Evolutionary conservation across 768 basidiomycete species (phyloP).

Genomic region (Cyathus striatus): DNA sequence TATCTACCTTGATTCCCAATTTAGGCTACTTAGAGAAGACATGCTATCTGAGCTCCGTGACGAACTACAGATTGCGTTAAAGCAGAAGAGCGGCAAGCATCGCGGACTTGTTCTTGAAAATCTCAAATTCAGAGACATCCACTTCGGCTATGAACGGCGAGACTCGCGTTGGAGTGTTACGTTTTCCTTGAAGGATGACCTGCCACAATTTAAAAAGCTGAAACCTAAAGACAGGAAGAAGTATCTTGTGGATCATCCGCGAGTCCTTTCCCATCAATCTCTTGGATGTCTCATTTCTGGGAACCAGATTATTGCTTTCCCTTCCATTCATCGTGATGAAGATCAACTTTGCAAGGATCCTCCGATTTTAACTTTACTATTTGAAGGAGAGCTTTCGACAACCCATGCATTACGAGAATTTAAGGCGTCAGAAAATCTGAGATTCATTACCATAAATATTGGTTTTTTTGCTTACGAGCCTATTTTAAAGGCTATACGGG

Average conservation of each 20-base stretch:
- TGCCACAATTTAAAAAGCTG: slow-evolving; percentile 32
- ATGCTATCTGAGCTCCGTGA: slow-evolving; percentile 56
- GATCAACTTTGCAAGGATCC: slow-evolving; percentile 39
- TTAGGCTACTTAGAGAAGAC: slow-evolving; percentile 59
- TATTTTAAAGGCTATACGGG: slow-evolving; percentile 51
- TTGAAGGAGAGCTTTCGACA: slow-evolving; percentile 38
- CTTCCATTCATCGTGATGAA: slow-evolving; percentile 50
- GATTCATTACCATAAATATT: slow-evolving; percentile 54
- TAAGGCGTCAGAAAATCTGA: slow-evolving; percentile 26
- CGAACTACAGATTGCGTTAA: slow-evolving; percentile 38
- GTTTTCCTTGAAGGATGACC: slow-evolving; percentile 27
- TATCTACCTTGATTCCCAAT: slow-evolving; percentile 61
- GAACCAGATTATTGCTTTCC: slow-evolving; percentile 44
- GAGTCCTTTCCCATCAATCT: slow-evolving; percentile 49
- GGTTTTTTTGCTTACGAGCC: slow-evolving; percentile 62
- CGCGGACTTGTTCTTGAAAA: slow-evolving; percentile 34
- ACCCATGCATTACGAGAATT: slow-evolving; percentile 35
- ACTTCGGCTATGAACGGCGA: slow-evolving; percentile 19
- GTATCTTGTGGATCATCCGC: slow-evolving; percentile 29
- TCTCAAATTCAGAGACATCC: slow-evolving; percentile 28
- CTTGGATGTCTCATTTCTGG: slow-evolving; percentile 47
- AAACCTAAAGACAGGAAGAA: slow-evolving; percentile 28
- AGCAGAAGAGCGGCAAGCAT: slow-evolving; percentile 31
- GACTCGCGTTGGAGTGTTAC: slow-evolving; percentile 34
- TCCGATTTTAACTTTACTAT: slow-evolving; percentile 48